phyloP scores from a whole-genome alignment of 495 filamentous ascomycete genomes.

The Penicillium cinerascens region DNA sequence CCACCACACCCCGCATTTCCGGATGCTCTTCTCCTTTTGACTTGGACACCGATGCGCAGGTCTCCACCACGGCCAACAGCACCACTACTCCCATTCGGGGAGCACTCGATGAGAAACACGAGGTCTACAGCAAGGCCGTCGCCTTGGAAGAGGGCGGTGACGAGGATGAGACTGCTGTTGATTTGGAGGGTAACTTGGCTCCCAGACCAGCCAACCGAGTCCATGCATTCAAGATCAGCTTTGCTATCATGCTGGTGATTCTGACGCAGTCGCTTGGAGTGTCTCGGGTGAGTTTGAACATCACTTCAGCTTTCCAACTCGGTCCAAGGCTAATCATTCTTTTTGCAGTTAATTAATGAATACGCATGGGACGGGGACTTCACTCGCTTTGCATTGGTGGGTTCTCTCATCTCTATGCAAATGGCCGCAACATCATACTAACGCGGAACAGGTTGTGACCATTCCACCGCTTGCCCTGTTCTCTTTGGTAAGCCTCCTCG shows the following conservation, averaged over 20 bases:
- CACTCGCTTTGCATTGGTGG: conserved; percentile 22
- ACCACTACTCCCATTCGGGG: conserved; percentile 4
- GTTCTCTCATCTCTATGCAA: conserved; percentile 3
- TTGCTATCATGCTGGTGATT: conserved; percentile 23
- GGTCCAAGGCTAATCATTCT: not conserved
- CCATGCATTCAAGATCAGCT: conserved; percentile 16
- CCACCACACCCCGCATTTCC: conserved; percentile 2
- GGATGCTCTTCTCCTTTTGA: conserved; percentile 5
- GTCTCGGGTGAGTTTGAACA: not conserved
- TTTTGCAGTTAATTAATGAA: conserved; percentile 17
- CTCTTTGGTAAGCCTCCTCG: conserved; percentile 18
- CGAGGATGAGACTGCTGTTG: not conserved
- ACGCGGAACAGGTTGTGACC: conserved; percentile 20
- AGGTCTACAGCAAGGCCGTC: conserved; percentile 25
- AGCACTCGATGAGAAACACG: conserved; percentile 10
- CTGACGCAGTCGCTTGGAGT: conserved; percentile 16
- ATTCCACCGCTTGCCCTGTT: conserved; percentile 31
- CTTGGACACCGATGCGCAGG: not conserved
- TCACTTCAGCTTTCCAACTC: not conserved
- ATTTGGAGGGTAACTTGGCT: conserved; percentile 1
- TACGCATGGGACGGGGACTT: conserved; percentile 13
- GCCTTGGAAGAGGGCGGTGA: conserved; percentile 23
- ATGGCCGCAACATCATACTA: conserved; percentile 5
- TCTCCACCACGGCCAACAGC: conserved; percentile 14
- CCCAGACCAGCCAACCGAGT: not conserved